Conservation (phyloP, 805 yeast genomes). For the Barnettozyma populi region DNA sequence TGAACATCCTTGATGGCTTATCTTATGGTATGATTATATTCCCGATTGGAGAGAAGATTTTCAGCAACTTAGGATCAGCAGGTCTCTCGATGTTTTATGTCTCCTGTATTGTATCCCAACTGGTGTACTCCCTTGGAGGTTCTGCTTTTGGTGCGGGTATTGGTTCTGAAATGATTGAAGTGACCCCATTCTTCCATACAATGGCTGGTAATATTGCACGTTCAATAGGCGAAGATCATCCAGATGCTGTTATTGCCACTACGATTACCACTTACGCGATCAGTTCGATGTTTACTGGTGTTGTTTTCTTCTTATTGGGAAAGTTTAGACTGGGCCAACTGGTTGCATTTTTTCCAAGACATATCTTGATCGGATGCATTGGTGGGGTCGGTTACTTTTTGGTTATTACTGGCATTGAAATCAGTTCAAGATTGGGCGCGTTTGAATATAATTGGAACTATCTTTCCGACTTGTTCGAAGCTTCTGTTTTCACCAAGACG, state of each 20-base stretch:
- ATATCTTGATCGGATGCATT: conserved; percentile 92
- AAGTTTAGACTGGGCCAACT: conserved; percentile 74
- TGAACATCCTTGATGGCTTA: conserved; percentile 87
- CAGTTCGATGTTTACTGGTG: conserved; percentile 81
- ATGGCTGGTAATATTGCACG: conserved; percentile 75
- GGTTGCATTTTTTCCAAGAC: conserved; percentile 94
- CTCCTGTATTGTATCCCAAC: conserved; percentile 84
- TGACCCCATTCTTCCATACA: conserved; percentile 96
- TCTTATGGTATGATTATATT: conserved; percentile 98
- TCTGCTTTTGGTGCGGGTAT: conserved; percentile 87
- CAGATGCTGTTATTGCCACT: conserved; percentile 66
- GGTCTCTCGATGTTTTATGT: conserved; percentile 94
- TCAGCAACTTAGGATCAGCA: conserved; percentile 74
- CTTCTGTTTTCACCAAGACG: conserved; percentile 57
- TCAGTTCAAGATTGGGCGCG: conserved; percentile 74
- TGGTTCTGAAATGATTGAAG: conserved; percentile 98
- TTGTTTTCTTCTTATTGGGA: conserved; percentile 73
- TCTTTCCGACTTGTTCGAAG: conserved; percentile 39
- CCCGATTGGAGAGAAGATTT: conserved; percentile 78
- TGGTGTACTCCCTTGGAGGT: conserved; percentile 85
- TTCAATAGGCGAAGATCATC: conserved; percentile 44
- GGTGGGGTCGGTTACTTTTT: conserved; percentile 98
- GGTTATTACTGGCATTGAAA: conserved; percentile 86
- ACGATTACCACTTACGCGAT: conserved; percentile 81
- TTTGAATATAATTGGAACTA: conserved; percentile 59